Percentiles rank a stretch among this genome's conserved stretches.
These are phyloP conservation scores for Leccinum fuscescens DNA, from an alignment of 1,284 basidiomycete species.

Conservation along the genomic window DNA sequence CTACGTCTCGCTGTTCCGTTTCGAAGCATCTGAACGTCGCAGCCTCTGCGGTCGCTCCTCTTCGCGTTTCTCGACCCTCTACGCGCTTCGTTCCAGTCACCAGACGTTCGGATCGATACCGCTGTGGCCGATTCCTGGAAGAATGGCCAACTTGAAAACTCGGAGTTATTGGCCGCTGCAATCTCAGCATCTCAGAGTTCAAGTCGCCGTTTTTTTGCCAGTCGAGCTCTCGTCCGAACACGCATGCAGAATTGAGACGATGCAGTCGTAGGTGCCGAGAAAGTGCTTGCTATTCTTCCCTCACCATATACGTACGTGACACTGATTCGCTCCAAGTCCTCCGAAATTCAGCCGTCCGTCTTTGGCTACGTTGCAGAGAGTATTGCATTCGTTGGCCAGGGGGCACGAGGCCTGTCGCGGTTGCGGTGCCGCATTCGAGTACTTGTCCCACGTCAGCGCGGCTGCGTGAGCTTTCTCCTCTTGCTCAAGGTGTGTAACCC, in stretches of 20 bases:
- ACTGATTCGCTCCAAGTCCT: neutral
- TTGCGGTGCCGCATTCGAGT: neutral
- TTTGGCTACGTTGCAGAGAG: neutral
- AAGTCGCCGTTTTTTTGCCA: too few species aligned
- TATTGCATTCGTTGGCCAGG: neutral
- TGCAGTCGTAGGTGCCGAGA: neutral
- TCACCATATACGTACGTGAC: neutral
- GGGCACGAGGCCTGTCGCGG: neutral
- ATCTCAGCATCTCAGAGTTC: neutral
- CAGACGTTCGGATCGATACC: neutral
- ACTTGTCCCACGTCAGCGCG: neutral
- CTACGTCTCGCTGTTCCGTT: neutral
- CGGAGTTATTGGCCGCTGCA: neutral
- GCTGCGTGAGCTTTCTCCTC: neutral
- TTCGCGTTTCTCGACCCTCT: neutral
- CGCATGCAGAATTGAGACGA: neutral
- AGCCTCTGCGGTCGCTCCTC: neutral
- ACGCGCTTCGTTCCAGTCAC: neutral
- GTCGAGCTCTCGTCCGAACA: neutral
- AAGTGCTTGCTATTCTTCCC: neutral
- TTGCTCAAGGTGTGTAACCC: neutral
- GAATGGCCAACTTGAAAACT: neutral
- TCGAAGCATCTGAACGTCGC: neutral
- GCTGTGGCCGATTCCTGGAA: neutral
- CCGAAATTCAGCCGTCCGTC: neutral